Conservation (phyloP, 345 rosid species). For the Raphanus sativus region DNA sequence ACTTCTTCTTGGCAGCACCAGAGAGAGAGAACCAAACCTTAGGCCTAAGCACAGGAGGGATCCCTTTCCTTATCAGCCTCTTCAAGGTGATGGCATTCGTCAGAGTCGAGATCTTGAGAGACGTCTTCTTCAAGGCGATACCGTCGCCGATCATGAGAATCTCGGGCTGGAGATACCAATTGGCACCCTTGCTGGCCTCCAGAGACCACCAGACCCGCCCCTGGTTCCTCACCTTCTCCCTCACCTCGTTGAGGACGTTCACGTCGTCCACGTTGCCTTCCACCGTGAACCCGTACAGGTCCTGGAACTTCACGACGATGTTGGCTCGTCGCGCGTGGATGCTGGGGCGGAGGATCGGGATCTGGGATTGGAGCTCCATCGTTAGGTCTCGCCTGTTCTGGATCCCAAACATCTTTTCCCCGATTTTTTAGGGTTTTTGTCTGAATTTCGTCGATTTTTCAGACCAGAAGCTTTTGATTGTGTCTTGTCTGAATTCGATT, state of each 20-base stretch:
- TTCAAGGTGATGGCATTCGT: conserved; percentile 85
- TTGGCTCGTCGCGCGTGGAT: conserved; percentile 96
- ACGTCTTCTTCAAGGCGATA: conserved; percentile 81
- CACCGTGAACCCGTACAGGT: conserved; percentile 89
- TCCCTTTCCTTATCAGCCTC: conserved; percentile 93
- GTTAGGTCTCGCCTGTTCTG: conserved; percentile 65
- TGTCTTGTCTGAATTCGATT: too few relatives aligned
- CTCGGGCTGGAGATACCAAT: conserved; percentile 94
- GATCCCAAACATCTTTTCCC: conserved; percentile 55
- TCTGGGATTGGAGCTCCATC: conserved; percentile 70
- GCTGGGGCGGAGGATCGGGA: conserved; percentile 86
- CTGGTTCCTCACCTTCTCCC: conserved; percentile 95
- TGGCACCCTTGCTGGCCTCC: conserved; percentile 98
- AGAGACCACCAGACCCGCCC: conserved; percentile 98
- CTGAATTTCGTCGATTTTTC: neutral
- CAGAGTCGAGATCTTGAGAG: conserved; percentile 73
- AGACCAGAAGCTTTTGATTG: neutral
- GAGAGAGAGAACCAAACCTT: conserved; percentile 99
- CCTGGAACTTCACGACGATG: conserved; percentile 86
- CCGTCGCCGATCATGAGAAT: conserved; percentile 62
- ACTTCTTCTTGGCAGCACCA: conserved; percentile 99
- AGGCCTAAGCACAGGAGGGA: conserved; percentile 95
- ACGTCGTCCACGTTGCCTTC: conserved; percentile 99
- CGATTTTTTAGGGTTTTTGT: neutral
- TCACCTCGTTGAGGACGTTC: conserved; percentile 84